Evolutionary conservation across 2,329 filamentous ascomycete species (phyloP), one percentile per base, ranked within the genome.

Genomic region (Sporothrix curviconia): DNA sequence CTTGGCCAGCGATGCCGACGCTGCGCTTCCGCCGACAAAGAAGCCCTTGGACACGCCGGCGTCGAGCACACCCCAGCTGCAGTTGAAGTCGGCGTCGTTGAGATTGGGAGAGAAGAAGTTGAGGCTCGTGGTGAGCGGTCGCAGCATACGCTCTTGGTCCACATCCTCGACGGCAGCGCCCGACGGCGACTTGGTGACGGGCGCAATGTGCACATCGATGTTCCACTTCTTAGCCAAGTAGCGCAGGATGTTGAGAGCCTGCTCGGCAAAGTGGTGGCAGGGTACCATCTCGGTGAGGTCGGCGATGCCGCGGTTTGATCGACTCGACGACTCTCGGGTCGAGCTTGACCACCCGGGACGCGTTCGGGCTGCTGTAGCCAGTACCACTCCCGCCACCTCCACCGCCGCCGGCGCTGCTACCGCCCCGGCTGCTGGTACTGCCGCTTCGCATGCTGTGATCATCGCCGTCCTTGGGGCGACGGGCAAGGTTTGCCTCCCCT

Each of bases 231-330:
- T 75, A 7, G 80, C 78, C 1, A 85, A 70, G 60, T 78, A 83
- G 1, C 76, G 75, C 4, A 85, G 68, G 17, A 85, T 85, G 60
- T 81, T 80, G 47, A 83, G 74, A 0, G 81, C 81, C 62, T 83
- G 80, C 63, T 82, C 78, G 11, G 81, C 81, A 64, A 84, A 84
- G 57, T 80, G 77, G 62, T 84, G 81, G 56, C 81, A 83, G 0
- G 78, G 77, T 0, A 78, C 77, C 83, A 85, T 85, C 63, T 84
- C 80, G 1, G 77, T 77, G 15, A 85, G 70, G 60, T 84, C 79
- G 2, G 76, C 68, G 34, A 85, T 81, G 12, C 81, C 80, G 56
- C 80, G 78, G 9, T 69, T n/a, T 73, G 34, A 85, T 73, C 1
- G 75, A 70, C 32, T 76, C 72, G 2, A 71, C 66, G 2, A 77